Conservation (phyloP, 768 basidiomycete genomes). For the Psilocybe tampanensis region DNA sequence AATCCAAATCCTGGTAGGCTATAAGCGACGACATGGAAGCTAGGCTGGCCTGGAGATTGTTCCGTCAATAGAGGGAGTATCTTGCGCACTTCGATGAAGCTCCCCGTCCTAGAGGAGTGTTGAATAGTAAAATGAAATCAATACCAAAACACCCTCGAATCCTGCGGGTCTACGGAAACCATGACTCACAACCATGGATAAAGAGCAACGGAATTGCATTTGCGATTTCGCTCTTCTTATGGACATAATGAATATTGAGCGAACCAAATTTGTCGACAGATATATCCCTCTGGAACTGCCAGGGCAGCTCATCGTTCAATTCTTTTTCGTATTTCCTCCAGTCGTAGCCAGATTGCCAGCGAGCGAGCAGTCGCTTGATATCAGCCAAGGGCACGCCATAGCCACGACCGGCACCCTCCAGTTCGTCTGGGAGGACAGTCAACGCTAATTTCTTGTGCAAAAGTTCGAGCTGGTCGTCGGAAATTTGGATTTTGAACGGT, state of each 20-base stretch:
- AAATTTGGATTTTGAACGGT: constrained; percentile 48
- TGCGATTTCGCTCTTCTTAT: constrained; percentile 43
- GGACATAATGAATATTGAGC: constrained; percentile 56
- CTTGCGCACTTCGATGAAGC: constrained; percentile 4
- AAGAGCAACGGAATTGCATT: constrained; percentile 58
- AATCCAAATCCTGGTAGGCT: constrained; percentile 65
- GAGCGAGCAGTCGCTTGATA: constrained; percentile 44
- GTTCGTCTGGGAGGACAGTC: constrained; percentile 54
- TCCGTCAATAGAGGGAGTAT: not conserved
- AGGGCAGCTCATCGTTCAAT: constrained; percentile 50
- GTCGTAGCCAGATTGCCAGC: constrained; percentile 55
- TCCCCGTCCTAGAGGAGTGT: constrained; percentile 46
- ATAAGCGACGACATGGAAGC: constrained; percentile 45
- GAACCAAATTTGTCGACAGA: constrained; percentile 44
- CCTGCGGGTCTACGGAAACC: too few species aligned
- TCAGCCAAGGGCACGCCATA: constrained; percentile 56
- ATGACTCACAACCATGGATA: constrained; percentile 53
- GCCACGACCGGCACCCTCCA: constrained; percentile 47
- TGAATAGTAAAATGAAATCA: too few species aligned
- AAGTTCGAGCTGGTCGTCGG: constrained; percentile 39
- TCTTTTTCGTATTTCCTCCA: constrained; percentile 53
- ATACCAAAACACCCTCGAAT: too few species aligned
- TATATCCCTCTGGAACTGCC: constrained; percentile 54
- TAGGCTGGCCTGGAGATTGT: not conserved
- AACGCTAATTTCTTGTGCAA: constrained; percentile 49